These are phyloP conservation scores for Septoria linicola DNA, from an alignment of 2,329 filamentous ascomycete species.

Conservation along the genomic window DNA sequence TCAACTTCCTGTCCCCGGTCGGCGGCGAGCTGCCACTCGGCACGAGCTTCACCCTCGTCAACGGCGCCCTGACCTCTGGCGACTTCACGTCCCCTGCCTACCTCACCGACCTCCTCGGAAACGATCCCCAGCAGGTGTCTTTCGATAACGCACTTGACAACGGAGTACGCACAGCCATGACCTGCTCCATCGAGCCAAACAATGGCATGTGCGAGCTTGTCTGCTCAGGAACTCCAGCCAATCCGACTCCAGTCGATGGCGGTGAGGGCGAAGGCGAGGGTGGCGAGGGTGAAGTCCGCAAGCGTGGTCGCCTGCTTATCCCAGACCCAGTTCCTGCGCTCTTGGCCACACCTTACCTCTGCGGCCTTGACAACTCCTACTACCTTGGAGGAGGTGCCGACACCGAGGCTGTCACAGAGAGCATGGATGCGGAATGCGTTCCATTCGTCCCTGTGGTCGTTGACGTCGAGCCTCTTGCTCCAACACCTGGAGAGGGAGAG, in stretches of 20 bases:
- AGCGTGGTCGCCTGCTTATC: neutral
- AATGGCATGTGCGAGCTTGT: constrained; percentile 1
- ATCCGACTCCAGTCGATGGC: too few relatives aligned
- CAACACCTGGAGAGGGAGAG: neutral
- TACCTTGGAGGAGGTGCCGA: constrained; percentile 2
- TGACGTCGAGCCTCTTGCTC: neutral
- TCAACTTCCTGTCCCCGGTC: neutral
- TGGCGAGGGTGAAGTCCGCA: too few relatives aligned
- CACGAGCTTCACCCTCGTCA: neutral
- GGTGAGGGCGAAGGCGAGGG: too few relatives aligned
- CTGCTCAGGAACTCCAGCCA: neutral
- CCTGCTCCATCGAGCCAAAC: too few relatives aligned
- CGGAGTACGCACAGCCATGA: too few relatives aligned
- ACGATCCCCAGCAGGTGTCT: neutral
- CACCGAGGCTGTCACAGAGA: too few relatives aligned
- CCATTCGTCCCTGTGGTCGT: constrained; percentile 3
- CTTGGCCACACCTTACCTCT: neutral
- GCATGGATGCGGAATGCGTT: neutral
- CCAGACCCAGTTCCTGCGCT: neutral
- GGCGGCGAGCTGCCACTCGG: neutral
- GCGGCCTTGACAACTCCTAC: neutral
- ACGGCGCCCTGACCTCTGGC: neutral
- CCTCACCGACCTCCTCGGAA: neutral
- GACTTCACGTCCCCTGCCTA: neutral
- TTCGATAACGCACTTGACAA: neutral